Evolutionary conservation across 2,329 filamentous ascomycete species (phyloP).

Genomic region (Fusarium albidum): DNA sequence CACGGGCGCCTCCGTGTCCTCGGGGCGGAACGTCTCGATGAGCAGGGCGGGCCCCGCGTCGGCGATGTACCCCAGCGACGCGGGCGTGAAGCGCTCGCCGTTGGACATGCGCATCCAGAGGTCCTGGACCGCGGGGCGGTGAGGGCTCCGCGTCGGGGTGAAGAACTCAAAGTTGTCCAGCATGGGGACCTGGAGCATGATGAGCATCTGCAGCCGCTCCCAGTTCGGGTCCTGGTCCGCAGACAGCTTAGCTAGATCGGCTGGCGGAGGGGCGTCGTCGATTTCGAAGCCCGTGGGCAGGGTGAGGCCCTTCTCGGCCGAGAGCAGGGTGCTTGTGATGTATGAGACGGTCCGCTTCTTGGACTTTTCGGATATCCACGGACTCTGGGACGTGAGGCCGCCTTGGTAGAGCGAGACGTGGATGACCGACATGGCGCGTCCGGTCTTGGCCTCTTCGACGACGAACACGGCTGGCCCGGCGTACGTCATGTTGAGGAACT

Average conservation of each 20-base stretch:
- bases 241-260: slow-evolving; percentile 24
- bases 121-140: slow-evolving; percentile 32
- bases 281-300: slow-evolving; percentile 40
- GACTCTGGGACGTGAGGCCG: slow-evolving; percentile 42
- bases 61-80: slow-evolving; percentile 68
- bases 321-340: slow-evolving; percentile 46
- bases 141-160: slow-evolving; percentile 28
- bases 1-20: slow-evolving; percentile 27
- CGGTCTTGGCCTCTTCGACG: slow-evolving; percentile 53
- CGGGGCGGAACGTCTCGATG: slow-evolving; percentile 59
- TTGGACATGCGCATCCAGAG: slow-evolving; percentile 70
- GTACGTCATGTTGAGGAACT: slow-evolving; percentile 51
- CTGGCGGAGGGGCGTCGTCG: slow-evolving; percentile 22
- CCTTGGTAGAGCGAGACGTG: slow-evolving; percentile 54
- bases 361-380: slow-evolving; percentile 46
- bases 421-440: slow-evolving; percentile 51
- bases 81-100: slow-evolving; percentile 69
- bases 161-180: slow-evolving; percentile 44
- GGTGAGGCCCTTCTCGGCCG: slow-evolving; percentile 40
- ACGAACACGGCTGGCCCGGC: slow-evolving; percentile 48
- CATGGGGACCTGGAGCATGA: slow-evolving; percentile 38
- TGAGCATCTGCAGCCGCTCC: slow-evolving; percentile 16
- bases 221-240: slow-evolving; percentile 26
- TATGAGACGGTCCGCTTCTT: slow-evolving; percentile 47
- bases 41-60: slow-evolving; percentile 73